These are phyloP conservation scores for Cyberlindnera maclurae DNA, from an alignment of 805 yeast species.

Conservation along the genomic window DNA sequence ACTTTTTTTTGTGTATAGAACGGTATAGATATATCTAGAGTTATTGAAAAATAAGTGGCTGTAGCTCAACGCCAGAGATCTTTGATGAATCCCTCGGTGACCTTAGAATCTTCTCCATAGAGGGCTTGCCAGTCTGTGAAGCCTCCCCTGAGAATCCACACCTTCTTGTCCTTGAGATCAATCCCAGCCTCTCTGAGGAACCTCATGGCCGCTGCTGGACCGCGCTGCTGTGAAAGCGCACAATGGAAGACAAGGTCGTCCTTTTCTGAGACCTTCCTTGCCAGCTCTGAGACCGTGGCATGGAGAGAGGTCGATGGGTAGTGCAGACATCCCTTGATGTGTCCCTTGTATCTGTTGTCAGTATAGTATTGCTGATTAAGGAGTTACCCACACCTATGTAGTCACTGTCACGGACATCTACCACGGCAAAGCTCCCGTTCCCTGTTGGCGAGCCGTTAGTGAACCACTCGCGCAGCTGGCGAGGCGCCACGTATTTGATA, in stretches of 20 bases:
- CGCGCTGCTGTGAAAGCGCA: constrained; percentile 84
- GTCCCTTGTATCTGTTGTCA: constrained; percentile 37
- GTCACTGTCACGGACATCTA: constrained; percentile 86
- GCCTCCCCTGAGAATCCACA: constrained; percentile 79
- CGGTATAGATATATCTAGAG: constrained; percentile 6
- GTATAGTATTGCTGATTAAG: no score
- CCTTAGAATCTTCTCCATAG: constrained; percentile 58
- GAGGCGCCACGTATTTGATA: constrained; percentile 35
- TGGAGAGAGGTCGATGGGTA: constrained; percentile 41
- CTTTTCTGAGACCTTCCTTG: constrained; percentile 12
- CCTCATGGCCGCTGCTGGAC: constrained; percentile 75
- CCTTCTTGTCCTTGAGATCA: constrained; percentile 32
- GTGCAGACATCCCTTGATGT: constrained; percentile 48
- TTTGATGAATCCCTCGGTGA: constrained; percentile 55
- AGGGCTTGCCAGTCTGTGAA: constrained; percentile 74
- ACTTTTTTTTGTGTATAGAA: background rate
- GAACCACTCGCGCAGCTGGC: constrained; percentile 38
- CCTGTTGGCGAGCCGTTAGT: constrained; percentile 30
- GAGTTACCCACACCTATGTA: constrained; percentile 50
- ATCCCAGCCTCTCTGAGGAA: constrained; percentile 34
- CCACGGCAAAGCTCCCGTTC: constrained; percentile 40
- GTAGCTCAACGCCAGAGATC: constrained; percentile 32
- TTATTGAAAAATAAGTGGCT: no score
- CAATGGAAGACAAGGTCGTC: constrained; percentile 80
- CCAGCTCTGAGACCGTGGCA: constrained; percentile 27